Conservation (phyloP, 2,329 filamentous ascomycete genomes). For the Aspergillus sp. region DNA sequence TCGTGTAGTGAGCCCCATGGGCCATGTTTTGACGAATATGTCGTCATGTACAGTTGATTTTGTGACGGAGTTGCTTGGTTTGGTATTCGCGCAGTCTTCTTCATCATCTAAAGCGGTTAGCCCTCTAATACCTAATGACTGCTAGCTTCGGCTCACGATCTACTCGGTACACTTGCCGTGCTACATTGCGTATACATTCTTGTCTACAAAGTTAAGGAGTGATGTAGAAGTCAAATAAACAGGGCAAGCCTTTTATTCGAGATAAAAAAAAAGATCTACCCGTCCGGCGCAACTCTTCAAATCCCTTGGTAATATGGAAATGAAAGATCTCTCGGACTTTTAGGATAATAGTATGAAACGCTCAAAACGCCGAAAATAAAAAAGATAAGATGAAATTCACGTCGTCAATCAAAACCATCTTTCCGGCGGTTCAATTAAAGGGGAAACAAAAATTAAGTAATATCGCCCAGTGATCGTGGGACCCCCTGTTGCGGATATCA, state of each 20-base stretch:
- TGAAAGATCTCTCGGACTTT: conserved; percentile 14
- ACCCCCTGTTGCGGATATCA: conserved; percentile 12
- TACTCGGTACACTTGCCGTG: too few relatives aligned
- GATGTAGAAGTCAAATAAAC: neutral
- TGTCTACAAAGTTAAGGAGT: too few relatives aligned
- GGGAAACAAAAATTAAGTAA: conserved; percentile 14
- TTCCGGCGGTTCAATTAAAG: conserved; percentile 10
- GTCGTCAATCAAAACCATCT: conserved; percentile 16
- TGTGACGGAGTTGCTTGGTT: too few relatives aligned
- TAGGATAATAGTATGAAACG: conserved; percentile 15
- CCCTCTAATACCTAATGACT: too few relatives aligned
- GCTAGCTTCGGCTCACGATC: too few relatives aligned
- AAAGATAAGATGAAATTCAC: conserved; percentile 10
- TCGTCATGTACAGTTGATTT: too few relatives aligned
- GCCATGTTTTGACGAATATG: too few relatives aligned
- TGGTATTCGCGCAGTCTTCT: too few relatives aligned
- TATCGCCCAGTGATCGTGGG: conserved; percentile 6
- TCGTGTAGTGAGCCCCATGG: too few relatives aligned
- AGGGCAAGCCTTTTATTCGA: conserved; percentile 12
- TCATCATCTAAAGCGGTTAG: too few relatives aligned
- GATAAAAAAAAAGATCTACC: conserved; percentile 6
- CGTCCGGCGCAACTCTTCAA: conserved; percentile 2
- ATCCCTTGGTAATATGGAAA: neutral
- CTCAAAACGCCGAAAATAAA: conserved; percentile 23
- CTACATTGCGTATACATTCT: too few relatives aligned